Evolutionary conservation across 495 filamentous ascomycete species (phyloP), one percentile per base, ranked within the genome.

Genomic region (Penicillium salamii): DNA sequence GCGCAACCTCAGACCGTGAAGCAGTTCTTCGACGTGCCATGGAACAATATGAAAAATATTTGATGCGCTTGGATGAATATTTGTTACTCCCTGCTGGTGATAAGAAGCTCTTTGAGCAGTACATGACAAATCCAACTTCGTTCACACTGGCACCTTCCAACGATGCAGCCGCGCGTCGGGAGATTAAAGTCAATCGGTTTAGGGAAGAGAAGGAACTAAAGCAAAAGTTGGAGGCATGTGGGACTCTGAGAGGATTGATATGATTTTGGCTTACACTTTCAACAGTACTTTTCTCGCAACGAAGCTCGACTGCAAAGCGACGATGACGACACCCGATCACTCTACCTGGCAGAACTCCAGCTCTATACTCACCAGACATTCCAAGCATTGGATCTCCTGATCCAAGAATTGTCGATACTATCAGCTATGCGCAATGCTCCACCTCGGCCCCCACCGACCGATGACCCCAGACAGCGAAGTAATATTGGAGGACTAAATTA

Each of bases 161-260:
- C 2, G 91, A 97, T 71, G 81, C 89, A 1, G 78, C 84, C 28
- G 77, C 80, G 20, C 77, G 90, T 20, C 78, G 93, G 58, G 83
- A 87, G 45, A 80, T 83, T 28, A 98, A 98, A 63, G 93, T 98
- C 49, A 79, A 80, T 23, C 82, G 89, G 50, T 97, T 91, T 67
- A 84, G 82, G 62, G 76, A 85, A 46, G 95, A 97, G 57, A 96
- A 93, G 54, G 86, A 89, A 42, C 68, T 98, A 33, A 93, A 92
- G 62, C 71, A 80, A 53, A 91, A 88, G 65, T 75, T 98, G 15
- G 87, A 90, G 77, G 86, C 86, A 60, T 20, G 63, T 55, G 29
- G 21, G 0, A 24, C 8, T 48, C 13, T 46, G 24, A 15, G 26
- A 42, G 3, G 32, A 13, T 48, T 2, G 29, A 5, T 4, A 1